Conservation (phyloP, 805 yeast genomes). For the Lachancea quebecensis region DNA sequence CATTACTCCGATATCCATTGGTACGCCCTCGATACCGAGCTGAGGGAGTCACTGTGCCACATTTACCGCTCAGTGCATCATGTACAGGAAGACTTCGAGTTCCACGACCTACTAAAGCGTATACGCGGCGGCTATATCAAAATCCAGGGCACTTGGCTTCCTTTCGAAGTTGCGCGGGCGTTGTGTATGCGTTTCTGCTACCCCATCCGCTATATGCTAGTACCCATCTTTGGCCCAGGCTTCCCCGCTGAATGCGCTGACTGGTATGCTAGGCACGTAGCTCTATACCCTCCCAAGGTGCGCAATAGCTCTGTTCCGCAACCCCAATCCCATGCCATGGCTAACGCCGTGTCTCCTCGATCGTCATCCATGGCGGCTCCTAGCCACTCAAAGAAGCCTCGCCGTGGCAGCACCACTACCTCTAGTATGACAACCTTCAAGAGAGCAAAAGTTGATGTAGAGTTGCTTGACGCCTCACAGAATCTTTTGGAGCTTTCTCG, state of each 20-base stretch:
- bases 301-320: background rate
- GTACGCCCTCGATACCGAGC: slow-evolving; percentile 21
- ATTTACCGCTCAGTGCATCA: slow-evolving; percentile 11
- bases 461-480: slow-evolving; percentile 9
- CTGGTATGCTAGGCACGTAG: slow-evolving; percentile 9
- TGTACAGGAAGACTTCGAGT: slow-evolving; percentile 12
- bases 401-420: too few species aligned
- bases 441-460: slow-evolving; percentile 3
- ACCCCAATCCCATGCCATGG: background rate
- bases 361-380: too few species aligned
- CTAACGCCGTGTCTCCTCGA: too few species aligned
- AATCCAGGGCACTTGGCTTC: slow-evolving; percentile 93
- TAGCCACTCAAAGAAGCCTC: background rate
- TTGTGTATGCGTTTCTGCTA: slow-evolving; percentile 73
- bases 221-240: slow-evolving; percentile 71
- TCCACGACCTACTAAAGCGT: slow-evolving; percentile 39
- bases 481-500: slow-evolving; percentile 10
- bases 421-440: background rate
- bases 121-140: slow-evolving; percentile 87
- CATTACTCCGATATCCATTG: slow-evolving; percentile 30
- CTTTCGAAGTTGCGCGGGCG: slow-evolving; percentile 56
- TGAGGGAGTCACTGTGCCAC: slow-evolving; percentile 11
- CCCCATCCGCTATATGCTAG: slow-evolving; percentile 63
- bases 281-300: slow-evolving; percentile 1
- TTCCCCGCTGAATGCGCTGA: slow-evolving; percentile 39